Evolutionary conservation across 495 filamentous ascomycete species (phyloP).

Genomic region (Letharia columbiana): DNA sequence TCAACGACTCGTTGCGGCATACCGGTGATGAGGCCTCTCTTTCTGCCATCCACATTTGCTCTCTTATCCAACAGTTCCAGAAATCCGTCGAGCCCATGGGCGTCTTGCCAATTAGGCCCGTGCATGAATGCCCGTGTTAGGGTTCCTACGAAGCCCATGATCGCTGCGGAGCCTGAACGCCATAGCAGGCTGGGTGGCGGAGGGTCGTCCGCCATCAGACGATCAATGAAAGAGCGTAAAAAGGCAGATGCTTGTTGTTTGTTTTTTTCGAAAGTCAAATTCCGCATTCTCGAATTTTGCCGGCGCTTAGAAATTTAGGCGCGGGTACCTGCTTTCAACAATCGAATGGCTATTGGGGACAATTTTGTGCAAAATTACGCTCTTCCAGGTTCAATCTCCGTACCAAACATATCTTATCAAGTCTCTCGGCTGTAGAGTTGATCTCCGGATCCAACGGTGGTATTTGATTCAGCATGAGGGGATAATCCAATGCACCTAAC

Average conservation of each 20-base stretch:
- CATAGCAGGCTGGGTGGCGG: slow-evolving; percentile 41
- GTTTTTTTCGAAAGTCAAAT: too few species aligned
- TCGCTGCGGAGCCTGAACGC: slow-evolving; percentile 44
- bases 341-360: too few species aligned
- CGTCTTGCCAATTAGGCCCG: slow-evolving; percentile 42
- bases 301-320: neutral
- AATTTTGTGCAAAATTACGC: too few species aligned
- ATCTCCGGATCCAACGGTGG: too few species aligned
- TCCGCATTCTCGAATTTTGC: neutral
- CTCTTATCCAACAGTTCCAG: slow-evolving; percentile 66
- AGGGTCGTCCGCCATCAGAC: slow-evolving; percentile 16
- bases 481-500: too few species aligned
- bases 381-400: too few species aligned
- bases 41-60: slow-evolving; percentile 55
- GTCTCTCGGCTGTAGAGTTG: too few species aligned
- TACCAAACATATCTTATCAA: too few species aligned
- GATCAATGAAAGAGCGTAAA: neutral
- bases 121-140: slow-evolving; percentile 43
- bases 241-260: neutral
- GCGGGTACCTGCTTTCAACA: neutral
- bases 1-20: slow-evolving; percentile 23
- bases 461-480: too few species aligned
- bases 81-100: slow-evolving; percentile 65
- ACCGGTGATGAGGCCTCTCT: slow-evolving; percentile 82
- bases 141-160: slow-evolving; percentile 44